phyloP scores from a whole-genome alignment of 2,329 filamentous ascomycete genomes.

The Alternaria infectoria region DNA sequence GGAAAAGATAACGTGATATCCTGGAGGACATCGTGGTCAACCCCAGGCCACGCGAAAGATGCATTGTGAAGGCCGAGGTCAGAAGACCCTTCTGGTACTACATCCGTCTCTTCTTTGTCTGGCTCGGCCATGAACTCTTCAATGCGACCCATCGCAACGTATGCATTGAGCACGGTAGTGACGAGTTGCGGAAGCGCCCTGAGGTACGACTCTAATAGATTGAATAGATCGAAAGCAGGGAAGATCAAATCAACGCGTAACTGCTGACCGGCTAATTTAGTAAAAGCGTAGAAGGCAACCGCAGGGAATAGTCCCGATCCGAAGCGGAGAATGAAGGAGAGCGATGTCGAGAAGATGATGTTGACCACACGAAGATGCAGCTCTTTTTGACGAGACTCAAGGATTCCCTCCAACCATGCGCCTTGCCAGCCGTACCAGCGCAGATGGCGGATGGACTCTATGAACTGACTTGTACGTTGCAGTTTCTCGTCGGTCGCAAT shows the following conservation, averaged over 20 bases:
- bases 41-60: conserved; percentile 81
- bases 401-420: conserved; percentile 73
- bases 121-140: conserved; percentile 87
- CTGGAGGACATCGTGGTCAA: conserved; percentile 60
- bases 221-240: conserved; percentile 81
- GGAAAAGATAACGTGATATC: conserved; percentile 63
- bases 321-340: conserved; percentile 72
- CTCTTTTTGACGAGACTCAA: conserved; percentile 71
- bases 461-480: conserved; percentile 82
- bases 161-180: conserved; percentile 78
- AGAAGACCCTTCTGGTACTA: conserved; percentile 44
- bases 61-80: conserved; percentile 64
- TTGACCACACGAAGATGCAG: conserved; percentile 69
- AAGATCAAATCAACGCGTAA: conserved; percentile 84
- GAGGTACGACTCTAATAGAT: conserved; percentile 74
- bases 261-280: conserved; percentile 69
- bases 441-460: conserved; percentile 82
- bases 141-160: conserved; percentile 81
- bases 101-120: conserved; percentile 66
- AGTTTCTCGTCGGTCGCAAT: conserved; percentile 77
- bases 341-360: conserved; percentile 66
- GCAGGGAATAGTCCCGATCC: conserved; percentile 79
- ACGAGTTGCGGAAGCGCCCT: conserved; percentile 78
- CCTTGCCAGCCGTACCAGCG: conserved; percentile 85
- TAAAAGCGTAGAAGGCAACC: conserved; percentile 81